Base-by-base conservation (phyloP, 495 filamentous ascomycete species). In the Daldinia childiae region DNA sequence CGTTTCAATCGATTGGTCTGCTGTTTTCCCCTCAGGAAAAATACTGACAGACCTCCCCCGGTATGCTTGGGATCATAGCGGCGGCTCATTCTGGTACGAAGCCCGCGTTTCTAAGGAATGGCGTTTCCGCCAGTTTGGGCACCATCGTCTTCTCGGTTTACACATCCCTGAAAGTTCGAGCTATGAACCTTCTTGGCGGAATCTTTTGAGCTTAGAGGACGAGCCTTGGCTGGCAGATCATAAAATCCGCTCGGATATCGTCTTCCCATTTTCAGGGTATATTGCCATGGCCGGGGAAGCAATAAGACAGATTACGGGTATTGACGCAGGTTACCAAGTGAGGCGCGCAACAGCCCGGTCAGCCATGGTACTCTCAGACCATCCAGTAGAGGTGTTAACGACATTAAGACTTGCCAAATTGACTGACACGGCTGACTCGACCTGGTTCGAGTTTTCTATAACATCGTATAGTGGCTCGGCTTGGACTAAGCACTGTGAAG, bases 361-460 rank as follows among this genome's bases (percentile, higher is more conserved):
- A 41, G 39, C 39, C 8, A 41, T 41, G 39, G 39, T 41, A 41
- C 39, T 41, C 6, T 17, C 39, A 17, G 39, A 41, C 15, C 39
- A 41, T 41, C 39, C 39, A 2, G 39, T 41, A 17, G 39, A 41
- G 6, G n/a, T 41, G 6, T 41, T 41, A n/a, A 41, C 39, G 6
- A 41, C n/a, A n/a, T 41, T 41, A 8, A 41, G 39, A 17, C 39
- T 4, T 41, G 4, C 4, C 14, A 41, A 41, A 9, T 41, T 41
- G 39, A 41, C 39, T 17, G 39, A 41, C 12, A 41, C 15, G 6
- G 7, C n/a, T 9, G 39, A 41, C 15, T 41, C 39, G 0, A 17
- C 39, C 39, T 41, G 39, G 39, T 41, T 41, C n/a, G 39, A 41
- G 39, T 41, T 41, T 41, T n/a, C 39, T 41, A 41, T 41, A 41